A percentile compares a stretch with the other conserved stretches of the same genome.
phyloP scores from a whole-genome alignment of 306 rosid species.

The Rubus parviflorus region DNA sequence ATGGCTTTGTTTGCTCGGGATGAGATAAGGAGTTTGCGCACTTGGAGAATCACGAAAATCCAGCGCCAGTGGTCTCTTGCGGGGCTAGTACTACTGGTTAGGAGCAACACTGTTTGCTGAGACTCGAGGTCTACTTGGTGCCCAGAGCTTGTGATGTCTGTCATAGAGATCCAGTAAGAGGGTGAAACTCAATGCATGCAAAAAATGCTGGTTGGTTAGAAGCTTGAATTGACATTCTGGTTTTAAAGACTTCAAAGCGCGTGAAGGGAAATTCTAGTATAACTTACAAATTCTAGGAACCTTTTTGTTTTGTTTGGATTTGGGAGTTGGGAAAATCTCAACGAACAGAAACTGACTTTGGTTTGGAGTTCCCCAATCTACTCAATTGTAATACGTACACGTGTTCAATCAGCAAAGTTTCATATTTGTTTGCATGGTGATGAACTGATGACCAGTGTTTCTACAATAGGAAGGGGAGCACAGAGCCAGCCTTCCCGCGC shows the following conservation, averaged over 20 bases:
- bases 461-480: background rate
- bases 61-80: conserved; percentile 9
- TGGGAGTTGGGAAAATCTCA: background rate
- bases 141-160: background rate
- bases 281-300: background rate
- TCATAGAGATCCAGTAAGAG: background rate
- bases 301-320: background rate
- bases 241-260: background rate
- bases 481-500: background rate
- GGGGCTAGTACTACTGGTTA: background rate
- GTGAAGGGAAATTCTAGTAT: background rate
- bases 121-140: conserved; percentile 7
- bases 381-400: no score
- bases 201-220: background rate
- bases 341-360: background rate
- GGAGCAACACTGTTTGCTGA: background rate
- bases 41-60: background rate
- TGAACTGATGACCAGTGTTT: background rate
- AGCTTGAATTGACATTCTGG: no score
- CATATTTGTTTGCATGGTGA: background rate
- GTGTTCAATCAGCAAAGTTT: background rate
- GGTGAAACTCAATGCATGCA: background rate
- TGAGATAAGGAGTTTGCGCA: background rate
- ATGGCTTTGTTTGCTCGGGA: background rate
- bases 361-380: background rate